A percentile compares a stretch with the other conserved stretches of the same genome.
Evolutionary conservation across 2,329 filamentous ascomycete species (phyloP).

Genomic region (Venturia effusa): DNA sequence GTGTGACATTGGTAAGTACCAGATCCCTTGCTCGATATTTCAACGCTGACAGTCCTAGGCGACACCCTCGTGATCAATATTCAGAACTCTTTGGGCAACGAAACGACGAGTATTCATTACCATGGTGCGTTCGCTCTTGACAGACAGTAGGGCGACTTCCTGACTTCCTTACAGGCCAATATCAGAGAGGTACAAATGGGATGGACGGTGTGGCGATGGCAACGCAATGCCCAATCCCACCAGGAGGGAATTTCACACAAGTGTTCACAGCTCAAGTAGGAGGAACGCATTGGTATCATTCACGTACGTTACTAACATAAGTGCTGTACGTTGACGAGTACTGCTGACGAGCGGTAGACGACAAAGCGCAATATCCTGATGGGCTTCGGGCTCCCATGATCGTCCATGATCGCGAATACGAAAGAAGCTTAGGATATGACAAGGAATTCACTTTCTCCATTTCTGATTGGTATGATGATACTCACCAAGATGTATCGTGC

Average conservation of each 20-base stretch:
- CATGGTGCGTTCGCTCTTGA: constrained; percentile 39
- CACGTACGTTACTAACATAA: constrained; percentile 15
- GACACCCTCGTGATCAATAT: constrained; percentile 51
- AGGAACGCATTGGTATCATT: constrained; percentile 57
- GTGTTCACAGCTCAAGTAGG: constrained; percentile 13
- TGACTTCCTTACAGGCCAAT: background rate
- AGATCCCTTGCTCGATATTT: background rate
- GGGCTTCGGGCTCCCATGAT: constrained; percentile 58
- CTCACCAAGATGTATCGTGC: constrained; percentile 31
- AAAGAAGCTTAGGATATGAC: constrained; percentile 36
- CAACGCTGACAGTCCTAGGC: background rate
- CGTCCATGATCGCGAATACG: constrained; percentile 47
- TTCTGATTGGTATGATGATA: constrained; percentile 60
- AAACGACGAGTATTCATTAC: constrained; percentile 55
- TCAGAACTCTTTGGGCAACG: constrained; percentile 49
- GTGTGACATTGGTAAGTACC: constrained; percentile 40
- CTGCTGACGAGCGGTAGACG: constrained; percentile 32
- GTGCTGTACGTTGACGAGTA: background rate
- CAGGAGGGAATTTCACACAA: constrained; percentile 10
- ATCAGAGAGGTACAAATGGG: constrained; percentile 20
- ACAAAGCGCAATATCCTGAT: constrained; percentile 52
- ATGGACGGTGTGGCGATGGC: constrained; percentile 11
- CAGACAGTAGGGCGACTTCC: background rate
- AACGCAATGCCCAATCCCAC: constrained; percentile 13
- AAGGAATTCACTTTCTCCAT: constrained; percentile 55